Evolutionary conservation across 345 rosid genomes (phyloP).

Genomic region (Rhodamnia argentea): DNA sequence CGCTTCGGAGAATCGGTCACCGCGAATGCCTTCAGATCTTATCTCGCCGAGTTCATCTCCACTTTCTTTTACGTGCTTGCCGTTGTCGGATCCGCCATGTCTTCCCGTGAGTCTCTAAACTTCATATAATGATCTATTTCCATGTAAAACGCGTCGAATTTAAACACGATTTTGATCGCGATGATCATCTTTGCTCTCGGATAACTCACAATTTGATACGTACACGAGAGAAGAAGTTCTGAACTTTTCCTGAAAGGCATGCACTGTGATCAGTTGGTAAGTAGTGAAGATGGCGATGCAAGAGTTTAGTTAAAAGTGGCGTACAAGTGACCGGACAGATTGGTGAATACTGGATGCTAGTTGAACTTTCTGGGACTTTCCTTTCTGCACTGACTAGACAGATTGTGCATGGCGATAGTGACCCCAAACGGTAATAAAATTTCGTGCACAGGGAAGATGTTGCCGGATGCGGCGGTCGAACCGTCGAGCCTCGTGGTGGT

Average conservation of each 20-base stretch:
- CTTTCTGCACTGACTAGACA: background rate
- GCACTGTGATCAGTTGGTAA: background rate
- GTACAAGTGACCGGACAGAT: background rate
- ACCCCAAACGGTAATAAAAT: background rate
- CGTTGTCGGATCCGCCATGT: conserved; percentile 80
- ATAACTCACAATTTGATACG: background rate
- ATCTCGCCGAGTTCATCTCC: conserved; percentile 84
- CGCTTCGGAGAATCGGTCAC: conserved; percentile 45
- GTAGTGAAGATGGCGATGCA: background rate
- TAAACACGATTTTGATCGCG: background rate
- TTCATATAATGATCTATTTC: background rate
- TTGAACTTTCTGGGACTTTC: background rate
- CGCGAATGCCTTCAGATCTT: conserved; percentile 44
- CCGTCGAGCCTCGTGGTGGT: conserved; percentile 45
- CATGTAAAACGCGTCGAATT: background rate
- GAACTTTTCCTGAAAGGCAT: background rate
- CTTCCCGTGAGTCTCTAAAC: conserved; percentile 38
- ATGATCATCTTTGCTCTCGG: background rate
- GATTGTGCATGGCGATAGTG: background rate
- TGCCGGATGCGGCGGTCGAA: conserved; percentile 38
- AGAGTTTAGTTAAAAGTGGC: background rate
- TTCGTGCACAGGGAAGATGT: conserved; percentile 48
- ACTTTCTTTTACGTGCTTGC: conserved; percentile 79
- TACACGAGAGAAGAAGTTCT: background rate
- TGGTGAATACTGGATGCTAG: background rate